Evolutionary conservation across 2,329 filamentous ascomycete species (phyloP), one percentile per base, ranked within the genome.

Genomic region (Alternaria sp.): DNA sequence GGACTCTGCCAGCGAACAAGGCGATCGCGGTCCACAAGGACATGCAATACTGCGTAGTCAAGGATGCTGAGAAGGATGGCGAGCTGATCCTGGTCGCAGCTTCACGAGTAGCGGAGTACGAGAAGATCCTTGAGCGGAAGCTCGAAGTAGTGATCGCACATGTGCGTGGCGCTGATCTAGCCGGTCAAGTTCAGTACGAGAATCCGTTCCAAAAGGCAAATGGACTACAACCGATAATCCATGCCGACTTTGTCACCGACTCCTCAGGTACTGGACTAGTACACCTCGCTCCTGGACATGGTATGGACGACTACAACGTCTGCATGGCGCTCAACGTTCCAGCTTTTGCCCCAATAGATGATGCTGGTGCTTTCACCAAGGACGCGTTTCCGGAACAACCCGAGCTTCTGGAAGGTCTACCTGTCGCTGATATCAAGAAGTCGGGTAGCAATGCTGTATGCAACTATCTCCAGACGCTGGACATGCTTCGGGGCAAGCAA

Each of bases 241-340:
- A 92, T 67, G 96, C 93, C 3, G 89, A 93, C 63, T 98, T 97
- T 75, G 96, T 99, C 12, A 93, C 94, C 3, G 89, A 91, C 1
- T 89, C 92, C 25, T 96, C 95, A n/a, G 96, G 96, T 55, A 94
- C 95, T 23, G 96, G 96, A 11, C 84, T 99, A n/a, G 96, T 99
- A 30, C 96, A 99, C 78, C 86, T 94, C 68, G 96, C 96, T 3
- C 95, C 96, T 7, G 96, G 96, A 4, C 96, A 99, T 76, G 96
- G 96, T 47, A 96, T 97, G 84, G 96, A 99, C 43, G 96, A 99
- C 77, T 99, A 98, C 76, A 89, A 95, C 64, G 88, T 90, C 6
- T 97, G 94, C 78, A 86, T 87, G 51, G 80, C 86, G 23, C 84
- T 91, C 49, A 90, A 88, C 2, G 92, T 98, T 59, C 84, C 78